Conservation (phyloP, 768 basidiomycete species). For the Kwoniella botswanensis region DNA sequence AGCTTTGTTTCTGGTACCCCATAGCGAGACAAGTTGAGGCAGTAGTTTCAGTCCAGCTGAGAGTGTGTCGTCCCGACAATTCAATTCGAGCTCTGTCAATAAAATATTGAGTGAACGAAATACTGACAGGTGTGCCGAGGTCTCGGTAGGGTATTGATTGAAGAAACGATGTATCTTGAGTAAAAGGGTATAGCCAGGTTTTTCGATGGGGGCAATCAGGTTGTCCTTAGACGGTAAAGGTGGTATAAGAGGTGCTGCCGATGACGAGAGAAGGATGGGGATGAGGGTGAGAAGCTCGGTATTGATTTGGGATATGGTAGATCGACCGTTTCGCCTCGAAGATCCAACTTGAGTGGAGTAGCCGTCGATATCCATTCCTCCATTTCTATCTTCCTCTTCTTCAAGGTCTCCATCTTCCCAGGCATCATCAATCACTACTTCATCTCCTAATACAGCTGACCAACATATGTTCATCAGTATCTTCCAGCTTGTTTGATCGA, state of each 20-base stretch:
- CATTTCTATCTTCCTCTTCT: constrained; percentile 24
- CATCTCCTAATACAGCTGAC: constrained; percentile 74
- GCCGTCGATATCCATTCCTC: constrained; percentile 18
- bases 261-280: constrained; percentile 62
- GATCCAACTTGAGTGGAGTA: constrained; percentile 21
- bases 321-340: constrained; percentile 32
- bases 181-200: constrained; percentile 62
- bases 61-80: constrained; percentile 67
- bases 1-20: constrained; percentile 76
- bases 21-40: constrained; percentile 70
- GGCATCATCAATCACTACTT: constrained; percentile 56
- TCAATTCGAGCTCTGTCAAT: constrained; percentile 77
- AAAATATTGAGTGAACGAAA: constrained; percentile 71
- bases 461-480: constrained; percentile 72
- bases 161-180: constrained; percentile 69
- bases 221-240: constrained; percentile 20
- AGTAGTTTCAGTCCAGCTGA: constrained; percentile 70
- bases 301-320: constrained; percentile 63
- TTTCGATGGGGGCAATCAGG: constrained; percentile 11
- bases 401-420: constrained; percentile 50
- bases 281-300: constrained; percentile 69
- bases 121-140: constrained; percentile 77
- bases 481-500: constrained; percentile 72
- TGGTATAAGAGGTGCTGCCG: constrained; percentile 69
- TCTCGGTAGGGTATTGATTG: constrained; percentile 70